Base-by-base conservation (phyloP, 257 asterid genomes). In the Nicotiana otophora region DNA sequence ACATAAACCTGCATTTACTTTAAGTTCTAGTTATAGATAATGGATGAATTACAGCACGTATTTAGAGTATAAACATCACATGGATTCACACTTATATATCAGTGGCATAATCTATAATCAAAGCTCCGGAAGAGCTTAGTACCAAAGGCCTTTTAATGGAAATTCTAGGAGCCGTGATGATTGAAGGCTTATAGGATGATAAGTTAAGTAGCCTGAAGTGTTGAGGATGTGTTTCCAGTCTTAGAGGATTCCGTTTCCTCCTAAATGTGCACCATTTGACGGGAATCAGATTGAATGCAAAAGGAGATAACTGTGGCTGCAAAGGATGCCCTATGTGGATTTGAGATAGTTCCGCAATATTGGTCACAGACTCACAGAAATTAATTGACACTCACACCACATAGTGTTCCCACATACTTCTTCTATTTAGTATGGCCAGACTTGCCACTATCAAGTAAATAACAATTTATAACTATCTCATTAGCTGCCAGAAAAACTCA, bases 231-330 rank as follows among this genome's bases (percentile, higher is more conserved):
- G 58, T 70, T 42, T 11, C n/a, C 78, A 19, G 19, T 19, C 57
- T n/a, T 69, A 20, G 58, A 70, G 33, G 34, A 70, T 28, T 42
- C 58, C 46, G 5, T 70, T 30, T 70, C n/a, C 33, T 70, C 78
- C 33, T 54, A 39, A 23, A 23, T 23, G 26, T 23, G 26, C 26
- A 23, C 33, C 58, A 70, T 42, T 42, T 70, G 11, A 70, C 42
- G 78, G 31, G 58, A 70, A 70, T 57, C n/a, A 70, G 54, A 36
- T 70, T 70, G 58, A 70, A 70, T n/a, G 78, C 19, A 69, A 69
- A 39, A 68, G 54, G 54, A 34, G 17, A 69, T 67, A 16, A 69
- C 46, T 70, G 19, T 36, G 20, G 77, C 57, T 39, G 77, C 33
- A 69, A 69, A 39, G 57, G 31, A 19, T 36, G 77, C 33, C 57